Evolutionary conservation across 352 stramenopile genomes (phyloP), one percentile per base, ranked within the genome.

Genomic region (Globisporangium rhizosaccharum): DNA sequence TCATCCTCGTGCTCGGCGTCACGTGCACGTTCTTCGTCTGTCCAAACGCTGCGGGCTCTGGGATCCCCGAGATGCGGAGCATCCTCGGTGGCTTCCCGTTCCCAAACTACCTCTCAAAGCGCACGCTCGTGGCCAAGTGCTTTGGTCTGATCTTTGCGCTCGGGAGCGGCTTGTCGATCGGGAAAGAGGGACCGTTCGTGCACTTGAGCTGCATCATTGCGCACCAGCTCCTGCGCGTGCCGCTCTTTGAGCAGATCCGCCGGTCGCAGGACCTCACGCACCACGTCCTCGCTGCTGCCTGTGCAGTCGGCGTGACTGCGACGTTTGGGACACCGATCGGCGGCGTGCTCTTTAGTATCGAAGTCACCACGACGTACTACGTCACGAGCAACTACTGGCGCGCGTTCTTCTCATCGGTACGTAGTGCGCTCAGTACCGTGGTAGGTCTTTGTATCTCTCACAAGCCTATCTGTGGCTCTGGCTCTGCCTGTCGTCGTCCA

Each of bases 331-430:
- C 80, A 17, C 82, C 82, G 36, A 81, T 92, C 25, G 82, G 82
- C n/a, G 82, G 82, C 15, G 76, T 92, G 44, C 65, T 92, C 5
- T 92, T 92, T 53, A 86, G 72, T 57, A 88, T 92, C 37, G 82
- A 92, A 56, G 85, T 94, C 53, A 97, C 90, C 0, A 87, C 79
- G 36, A 90, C 82, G 33, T 89, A 88, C 66, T 97, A 96, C 75
- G 79, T 93, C 59, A 90, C 84, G 44, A 85, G 74, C 48, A 96
- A 94, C 65, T 93, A 96, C 61, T 95, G 87, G 76, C 79, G 83
- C n/a, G 85, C 82, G 3, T 96, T 97, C 71, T 92, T 97, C 61
- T 87, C 80, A 26, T 92, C 88, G 11, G 66, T 66, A 52, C 11
- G 51, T 36, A 17, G 9, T 28, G 28, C 28, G 28, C 28, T 3